Evolutionary conservation across 2,329 filamentous ascomycete genomes (phyloP), one percentile per base, ranked within the genome.

Genomic region (Cladophialophora yegresii): DNA sequence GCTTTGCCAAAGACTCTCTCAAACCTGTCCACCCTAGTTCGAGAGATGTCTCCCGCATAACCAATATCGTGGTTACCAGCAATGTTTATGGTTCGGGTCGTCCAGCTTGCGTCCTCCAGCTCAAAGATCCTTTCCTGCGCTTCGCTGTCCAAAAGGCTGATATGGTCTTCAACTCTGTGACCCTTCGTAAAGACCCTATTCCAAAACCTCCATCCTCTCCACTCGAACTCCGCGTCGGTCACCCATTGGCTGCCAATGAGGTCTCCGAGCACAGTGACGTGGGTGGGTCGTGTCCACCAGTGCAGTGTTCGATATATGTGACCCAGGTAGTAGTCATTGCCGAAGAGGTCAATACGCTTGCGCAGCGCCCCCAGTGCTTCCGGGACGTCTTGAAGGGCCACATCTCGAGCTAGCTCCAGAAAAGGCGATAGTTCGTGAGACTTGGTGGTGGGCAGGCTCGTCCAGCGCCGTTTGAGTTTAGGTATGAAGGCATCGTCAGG

Each of bases 181-280:
- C 84, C 85, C 5, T 87, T 87, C n/a, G 77, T 81, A 75, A 97
- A 92, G 1, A 95, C 89, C 5, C 88, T 83, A 64, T 86, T 82
- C 93, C 93, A 97, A 78, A 89, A 97, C 45, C 93, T 82, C 70
- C 79, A 77, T 16, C 87, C 89, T 45, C 95, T 85, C 66, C 81
- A 81, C 66, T 86, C 83, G 74, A 99, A 99, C 77, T 99, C 95
- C 32, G 83, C 84, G 74, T 96, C 88, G 57, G 84, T 85, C 66
- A 99, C 90, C 95, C 95, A 99, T 76, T 99, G 95, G 72, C 92
- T 96, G 9, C 95, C 95, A 9, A 99, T 80, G 64, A 99, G 80
- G 75, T 99, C 95, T 2, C 95, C 95, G 3, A 99, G 82, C 0
- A 98, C 92, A 0, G 90, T 87, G 22, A 95, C 86, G 75, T 99